Conservation (phyloP, 2,329 filamentous ascomycete genomes). For the Phaeosphaeria sp. region DNA sequence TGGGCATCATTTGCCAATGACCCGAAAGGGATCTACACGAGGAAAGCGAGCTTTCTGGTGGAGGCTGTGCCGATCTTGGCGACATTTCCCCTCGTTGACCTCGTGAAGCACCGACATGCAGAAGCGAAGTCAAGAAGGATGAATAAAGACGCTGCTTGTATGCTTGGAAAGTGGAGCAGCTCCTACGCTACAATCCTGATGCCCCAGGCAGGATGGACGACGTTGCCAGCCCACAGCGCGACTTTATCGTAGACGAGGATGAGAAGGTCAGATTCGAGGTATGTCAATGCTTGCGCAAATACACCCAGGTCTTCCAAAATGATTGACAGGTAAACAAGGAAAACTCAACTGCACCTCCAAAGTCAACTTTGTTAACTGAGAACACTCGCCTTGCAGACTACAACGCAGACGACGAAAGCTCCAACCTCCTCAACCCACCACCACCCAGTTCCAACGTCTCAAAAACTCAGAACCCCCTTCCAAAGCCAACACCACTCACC, state of each 20-base stretch:
- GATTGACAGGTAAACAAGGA: neutral
- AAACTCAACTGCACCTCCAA: neutral
- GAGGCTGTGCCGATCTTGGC: slow-evolving; percentile 24
- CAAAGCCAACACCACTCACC: too few relatives aligned
- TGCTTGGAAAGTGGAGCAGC: neutral
- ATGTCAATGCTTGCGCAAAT: neutral
- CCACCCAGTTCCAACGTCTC: too few relatives aligned
- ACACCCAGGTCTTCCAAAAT: neutral
- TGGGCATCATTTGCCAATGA: neutral
- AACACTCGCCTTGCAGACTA: neutral
- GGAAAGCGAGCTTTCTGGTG: slow-evolving; percentile 24
- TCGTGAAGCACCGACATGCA: neutral
- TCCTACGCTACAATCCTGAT: neutral
- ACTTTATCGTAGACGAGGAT: neutral
- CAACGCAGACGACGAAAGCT: neutral
- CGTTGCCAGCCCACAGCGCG: neutral
- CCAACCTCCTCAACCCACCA: neutral
- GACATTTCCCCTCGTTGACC: slow-evolving; percentile 2
- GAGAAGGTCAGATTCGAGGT: neutral
- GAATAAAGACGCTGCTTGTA: neutral
- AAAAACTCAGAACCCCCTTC: too few relatives aligned
- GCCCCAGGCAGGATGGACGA: neutral
- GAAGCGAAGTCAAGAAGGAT: neutral
- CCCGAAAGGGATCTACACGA: slow-evolving; percentile 12
- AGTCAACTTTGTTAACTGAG: neutral